Conservation (phyloP, 225 moss, liverwort and hornwort genomes). For the Thuidium tamariscinum region DNA sequence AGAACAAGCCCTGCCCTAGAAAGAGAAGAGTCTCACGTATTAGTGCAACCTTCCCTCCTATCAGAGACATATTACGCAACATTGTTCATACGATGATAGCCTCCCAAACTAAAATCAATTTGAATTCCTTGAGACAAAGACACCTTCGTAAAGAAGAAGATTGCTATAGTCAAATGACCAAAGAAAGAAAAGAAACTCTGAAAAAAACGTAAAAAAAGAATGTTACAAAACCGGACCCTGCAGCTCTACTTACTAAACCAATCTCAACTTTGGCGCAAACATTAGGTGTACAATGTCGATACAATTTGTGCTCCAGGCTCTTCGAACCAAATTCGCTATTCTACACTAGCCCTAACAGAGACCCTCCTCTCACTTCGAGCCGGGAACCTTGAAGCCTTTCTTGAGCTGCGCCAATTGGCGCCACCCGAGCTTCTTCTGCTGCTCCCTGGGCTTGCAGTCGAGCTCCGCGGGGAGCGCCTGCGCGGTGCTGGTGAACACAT, state of each 20-base stretch:
- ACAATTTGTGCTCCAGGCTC: conserved; percentile 6
- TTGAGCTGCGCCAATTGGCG: conserved; percentile 67
- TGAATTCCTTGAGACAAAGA: neutral
- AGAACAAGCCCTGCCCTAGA: neutral
- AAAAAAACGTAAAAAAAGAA: conserved; percentile 5
- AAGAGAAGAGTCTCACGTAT: neutral
- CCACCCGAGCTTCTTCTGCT: conserved; percentile 52
- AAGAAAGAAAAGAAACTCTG: neutral
- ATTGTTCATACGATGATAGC: neutral
- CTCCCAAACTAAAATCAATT: neutral
- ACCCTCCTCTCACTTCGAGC: neutral
- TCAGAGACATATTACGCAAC: neutral
- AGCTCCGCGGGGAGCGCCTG: conserved; percentile 87
- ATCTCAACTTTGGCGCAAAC: neutral
- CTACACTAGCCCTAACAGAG: conserved; percentile 2
- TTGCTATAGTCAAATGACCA: neutral
- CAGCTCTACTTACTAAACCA: neutral
- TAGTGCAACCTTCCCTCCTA: neutral
- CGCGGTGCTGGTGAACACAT: conserved; percentile 88
- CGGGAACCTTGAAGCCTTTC: conserved; percentile 25
- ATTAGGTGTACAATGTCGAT: conserved; percentile 17
- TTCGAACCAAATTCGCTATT: conserved; percentile 7
- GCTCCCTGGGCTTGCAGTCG: conserved; percentile 31
- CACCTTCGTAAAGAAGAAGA: neutral
- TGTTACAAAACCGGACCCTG: conserved; percentile 11